A percentile compares a stretch with the other conserved stretches of the same genome.
Evolutionary conservation across 2,329 filamentous ascomycete genomes (phyloP).

Genomic region (Scytalidium sp.): DNA sequence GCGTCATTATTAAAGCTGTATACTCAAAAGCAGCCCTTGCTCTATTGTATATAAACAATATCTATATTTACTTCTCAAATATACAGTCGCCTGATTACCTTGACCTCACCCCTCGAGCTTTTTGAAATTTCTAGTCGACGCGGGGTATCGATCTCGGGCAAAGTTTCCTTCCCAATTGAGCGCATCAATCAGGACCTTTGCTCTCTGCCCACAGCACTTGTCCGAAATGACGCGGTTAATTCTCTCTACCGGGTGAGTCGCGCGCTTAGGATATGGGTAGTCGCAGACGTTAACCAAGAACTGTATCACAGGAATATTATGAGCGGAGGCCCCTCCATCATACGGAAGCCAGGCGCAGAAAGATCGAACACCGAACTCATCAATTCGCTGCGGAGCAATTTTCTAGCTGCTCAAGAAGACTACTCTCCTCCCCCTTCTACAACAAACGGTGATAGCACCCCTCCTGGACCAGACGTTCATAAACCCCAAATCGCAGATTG

Average conservation of each 20-base stretch:
- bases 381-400: conserved; percentile 81
- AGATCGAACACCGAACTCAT: conserved; percentile 94
- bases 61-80: too few species aligned
- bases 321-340: conserved; percentile 80
- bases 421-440: conserved; percentile 37
- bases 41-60: too few species aligned
- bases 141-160: background rate
- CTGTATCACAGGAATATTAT: conserved; percentile 35
- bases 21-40: too few species aligned
- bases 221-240: conserved; percentile 70
- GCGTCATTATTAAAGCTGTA: too few species aligned
- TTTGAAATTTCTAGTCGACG: too few species aligned
- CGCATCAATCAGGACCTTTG: background rate
- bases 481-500: conserved; percentile 46
- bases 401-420: conserved; percentile 69
- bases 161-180: conserved; percentile 1
- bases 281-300: conserved; percentile 8
- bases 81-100: too few species aligned
- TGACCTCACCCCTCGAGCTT: too few species aligned
- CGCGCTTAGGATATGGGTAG: conserved; percentile 13
- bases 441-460: conserved; percentile 32
- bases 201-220: conserved; percentile 1
- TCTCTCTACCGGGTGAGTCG: conserved; percentile 76
- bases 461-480: conserved; percentile 22
- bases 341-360: conserved; percentile 72